phyloP scores from a whole-genome alignment of 352 stramenopile species.

The Phytophthora pluvialis region DNA sequence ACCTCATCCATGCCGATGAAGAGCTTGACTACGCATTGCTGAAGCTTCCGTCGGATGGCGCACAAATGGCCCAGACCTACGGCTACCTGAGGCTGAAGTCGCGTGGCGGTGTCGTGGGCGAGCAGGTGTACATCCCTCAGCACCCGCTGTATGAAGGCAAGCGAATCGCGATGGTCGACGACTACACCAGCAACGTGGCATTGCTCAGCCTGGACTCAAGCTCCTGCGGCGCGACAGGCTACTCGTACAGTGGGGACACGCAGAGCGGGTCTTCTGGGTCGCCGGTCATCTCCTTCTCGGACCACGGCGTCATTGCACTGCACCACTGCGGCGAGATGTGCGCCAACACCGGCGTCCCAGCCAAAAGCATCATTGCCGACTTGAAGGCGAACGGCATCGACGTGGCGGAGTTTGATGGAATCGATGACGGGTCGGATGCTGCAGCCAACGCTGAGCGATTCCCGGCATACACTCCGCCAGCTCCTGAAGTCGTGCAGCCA shows the following conservation, averaged over 20 bases:
- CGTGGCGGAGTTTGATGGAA: slow-evolving; percentile 42
- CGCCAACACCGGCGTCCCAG: slow-evolving; percentile 63
- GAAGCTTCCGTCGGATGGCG: slow-evolving; percentile 43
- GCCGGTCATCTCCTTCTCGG: slow-evolving; percentile 52
- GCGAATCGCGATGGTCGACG: slow-evolving; percentile 55
- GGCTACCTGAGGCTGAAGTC: slow-evolving; percentile 62
- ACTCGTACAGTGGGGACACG: slow-evolving; percentile 73
- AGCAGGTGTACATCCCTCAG: slow-evolving; percentile 65
- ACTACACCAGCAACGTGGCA: slow-evolving; percentile 49
- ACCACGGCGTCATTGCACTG: slow-evolving; percentile 71
- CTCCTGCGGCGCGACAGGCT: slow-evolving; percentile 47
- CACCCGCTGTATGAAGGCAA: slow-evolving; percentile 59
- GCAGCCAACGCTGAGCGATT: slow-evolving; percentile 44
- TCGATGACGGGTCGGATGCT: slow-evolving; percentile 33
- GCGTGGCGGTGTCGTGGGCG: slow-evolving; percentile 31
- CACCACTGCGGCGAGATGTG: slow-evolving; percentile 73
- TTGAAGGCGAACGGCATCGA: slow-evolving; percentile 39
- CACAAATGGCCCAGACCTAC: slow-evolving; percentile 52
- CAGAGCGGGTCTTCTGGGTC: slow-evolving; percentile 68
- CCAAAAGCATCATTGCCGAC: slow-evolving; percentile 52
- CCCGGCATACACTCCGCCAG: slow-evolving; percentile 42
- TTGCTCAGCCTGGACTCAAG: slow-evolving; percentile 39
- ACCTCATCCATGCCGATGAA: slow-evolving; percentile 53
- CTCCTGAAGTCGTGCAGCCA: slow-evolving; percentile 9
- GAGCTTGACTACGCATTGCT: slow-evolving; percentile 71